Evolutionary conservation across 345 rosid genomes (phyloP), one percentile per base, ranked within the genome.

Genomic region (Lumnitzera racemosa): DNA sequence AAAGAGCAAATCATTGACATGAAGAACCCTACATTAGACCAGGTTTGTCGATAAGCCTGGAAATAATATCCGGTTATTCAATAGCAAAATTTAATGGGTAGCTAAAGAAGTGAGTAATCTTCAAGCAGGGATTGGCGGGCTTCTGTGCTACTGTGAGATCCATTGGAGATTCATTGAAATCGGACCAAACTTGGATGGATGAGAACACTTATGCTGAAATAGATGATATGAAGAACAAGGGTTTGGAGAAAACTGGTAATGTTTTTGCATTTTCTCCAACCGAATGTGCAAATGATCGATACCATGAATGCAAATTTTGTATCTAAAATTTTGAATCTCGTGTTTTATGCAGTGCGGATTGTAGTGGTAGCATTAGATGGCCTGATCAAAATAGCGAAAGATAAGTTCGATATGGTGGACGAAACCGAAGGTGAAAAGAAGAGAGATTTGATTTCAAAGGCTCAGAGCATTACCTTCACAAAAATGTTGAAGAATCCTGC

Each of bases 141-240:
- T 87, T 85, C 55, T 80, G 71, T 47, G 72, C 61, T 58, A 72
- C 78, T 50, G 67, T 90, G 69, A 83, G 68, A 71, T 72, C 80
- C 13, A 75, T 81, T 61, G 92, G 88, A 69, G 88, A 85, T 72
- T 76, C 87, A 2, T 90, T 88, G 92, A 80, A 71, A 61, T 70
- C 56, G 58, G 49, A 72, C 61, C 73, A 75, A 0, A 82, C 78
- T 0, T 80, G 83, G 84, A 79, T 76, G 57, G 83, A 81, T 62
- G 79, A 73, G 61, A 67, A 63, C 17, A 72, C 82, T 46, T 52
- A 46, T 16, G 63, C 76, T 9, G 69, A 73, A 61, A 71, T 70
- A 50, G 61, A 67, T 29, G 74, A 75, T 25, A 72, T 57, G 2
- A 82, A 85, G 13, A 61, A 67, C 64, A 58, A 61, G 46, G 73